Evolutionary conservation across 1,284 basidiomycete species (phyloP).

Genomic region (Tylopilus microsporus): DNA sequence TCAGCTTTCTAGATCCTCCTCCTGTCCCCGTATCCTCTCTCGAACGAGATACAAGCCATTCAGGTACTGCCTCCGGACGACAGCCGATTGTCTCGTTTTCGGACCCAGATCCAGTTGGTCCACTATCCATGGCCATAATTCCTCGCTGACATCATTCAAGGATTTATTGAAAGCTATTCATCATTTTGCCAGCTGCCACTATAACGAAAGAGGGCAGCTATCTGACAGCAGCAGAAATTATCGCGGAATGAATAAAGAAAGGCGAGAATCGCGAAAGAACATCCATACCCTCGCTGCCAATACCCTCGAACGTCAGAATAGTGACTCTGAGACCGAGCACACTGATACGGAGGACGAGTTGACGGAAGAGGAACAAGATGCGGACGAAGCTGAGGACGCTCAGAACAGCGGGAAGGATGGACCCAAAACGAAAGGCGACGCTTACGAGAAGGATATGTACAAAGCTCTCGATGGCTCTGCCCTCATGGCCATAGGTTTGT

Average conservation of each 20-base stretch:
- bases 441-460: slow-evolving; percentile 59
- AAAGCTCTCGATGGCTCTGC: slow-evolving; percentile 67
- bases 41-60: slow-evolving; percentile 1
- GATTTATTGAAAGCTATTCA: slow-evolving; percentile 70
- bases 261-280: slow-evolving; percentile 11
- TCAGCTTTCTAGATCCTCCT: slow-evolving; percentile 34
- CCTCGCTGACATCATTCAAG: slow-evolving; percentile 34
- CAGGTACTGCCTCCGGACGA: neutral
- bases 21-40: slow-evolving; percentile 10
- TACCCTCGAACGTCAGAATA: slow-evolving; percentile 4
- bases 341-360: slow-evolving; percentile 21
- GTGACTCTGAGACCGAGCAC: slow-evolving; percentile 17
- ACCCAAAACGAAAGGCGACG: slow-evolving; percentile 6
- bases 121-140: neutral
- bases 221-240: slow-evolving; percentile 46
- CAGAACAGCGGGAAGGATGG: slow-evolving; percentile 14
- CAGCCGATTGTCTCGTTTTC: slow-evolving; percentile 17
- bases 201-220: slow-evolving; percentile 55
- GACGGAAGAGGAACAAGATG: slow-evolving; percentile 25
- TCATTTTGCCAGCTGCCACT: slow-evolving; percentile 59
- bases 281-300: slow-evolving; percentile 24
- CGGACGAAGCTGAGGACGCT: slow-evolving; percentile 10
- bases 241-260: slow-evolving; percentile 40
- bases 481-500: slow-evolving; percentile 62
- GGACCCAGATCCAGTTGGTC: slow-evolving; percentile 48